Evolutionary conservation across 2,329 filamentous ascomycete genomes (phyloP).

Genomic region (Aureobasidium zeae): DNA sequence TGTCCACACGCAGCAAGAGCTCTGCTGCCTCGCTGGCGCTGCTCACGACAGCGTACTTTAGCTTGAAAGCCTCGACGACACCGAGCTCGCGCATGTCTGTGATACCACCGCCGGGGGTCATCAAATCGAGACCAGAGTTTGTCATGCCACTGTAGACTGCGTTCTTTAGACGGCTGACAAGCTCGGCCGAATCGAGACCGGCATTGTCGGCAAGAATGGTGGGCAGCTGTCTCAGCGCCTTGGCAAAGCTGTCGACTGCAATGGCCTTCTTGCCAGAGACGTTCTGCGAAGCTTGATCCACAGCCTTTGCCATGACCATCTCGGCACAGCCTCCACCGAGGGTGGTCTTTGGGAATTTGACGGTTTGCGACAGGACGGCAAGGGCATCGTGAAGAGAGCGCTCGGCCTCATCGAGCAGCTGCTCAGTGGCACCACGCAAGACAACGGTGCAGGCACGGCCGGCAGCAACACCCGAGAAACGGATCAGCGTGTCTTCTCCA

Average conservation of each 20-base stretch:
- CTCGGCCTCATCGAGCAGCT: constrained; percentile 93
- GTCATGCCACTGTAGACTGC: constrained; percentile 92
- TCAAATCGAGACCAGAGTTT: constrained; percentile 81
- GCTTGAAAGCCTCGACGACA: constrained; percentile 95
- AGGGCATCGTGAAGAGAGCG: constrained; percentile 91
- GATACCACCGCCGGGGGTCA: constrained; percentile 83
- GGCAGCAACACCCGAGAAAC: constrained; percentile 90
- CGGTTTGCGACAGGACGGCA: constrained; percentile 91
- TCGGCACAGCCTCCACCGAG: constrained; percentile 93
- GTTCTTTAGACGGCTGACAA: constrained; percentile 84
- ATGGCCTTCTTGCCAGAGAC: constrained; percentile 95
- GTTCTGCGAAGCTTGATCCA: constrained; percentile 85
- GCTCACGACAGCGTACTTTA: constrained; percentile 95
- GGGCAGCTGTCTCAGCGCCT: constrained; percentile 82
- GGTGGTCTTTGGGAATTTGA: constrained; percentile 87
- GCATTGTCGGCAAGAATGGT: constrained; percentile 97
- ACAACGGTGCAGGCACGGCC: constrained; percentile 95
- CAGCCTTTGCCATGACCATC: constrained; percentile 98
- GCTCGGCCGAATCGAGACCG: constrained; percentile 86
- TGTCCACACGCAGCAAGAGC: constrained; percentile 89
- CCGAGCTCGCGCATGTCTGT: constrained; percentile 92
- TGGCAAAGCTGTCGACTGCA: constrained; percentile 81
- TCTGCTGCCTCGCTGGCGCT: constrained; percentile 95
- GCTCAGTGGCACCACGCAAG: constrained; percentile 88
- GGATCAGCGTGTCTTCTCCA: constrained; percentile 93